Evolutionary conservation across 371 early-diverging fungal genomes (phyloP).

Genomic region (Batrachochytrium dendrobatidis): DNA sequence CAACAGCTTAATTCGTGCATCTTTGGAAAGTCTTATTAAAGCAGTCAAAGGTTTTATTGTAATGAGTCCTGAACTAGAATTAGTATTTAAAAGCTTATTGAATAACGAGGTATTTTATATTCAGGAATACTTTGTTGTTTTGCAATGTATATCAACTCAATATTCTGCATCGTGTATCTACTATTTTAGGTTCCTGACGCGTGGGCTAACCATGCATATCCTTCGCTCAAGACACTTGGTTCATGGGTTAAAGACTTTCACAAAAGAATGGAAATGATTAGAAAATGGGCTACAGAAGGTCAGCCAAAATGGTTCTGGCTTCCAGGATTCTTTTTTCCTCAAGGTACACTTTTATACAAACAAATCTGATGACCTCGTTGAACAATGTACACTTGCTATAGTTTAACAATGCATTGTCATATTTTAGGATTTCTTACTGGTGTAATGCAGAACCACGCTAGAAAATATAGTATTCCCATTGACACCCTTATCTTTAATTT

Average conservation of each 20-base stretch:
- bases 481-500: constrained; percentile 40
- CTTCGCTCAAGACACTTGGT: constrained; percentile 42
- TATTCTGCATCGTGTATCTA: not conserved
- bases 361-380: not conserved
- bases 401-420: not conserved
- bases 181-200: constrained; percentile 29
- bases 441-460: constrained; percentile 45
- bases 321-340: constrained; percentile 52
- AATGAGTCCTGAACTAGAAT: constrained; percentile 46
- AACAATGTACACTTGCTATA: not conserved
- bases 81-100: constrained; percentile 41
- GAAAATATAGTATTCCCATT: constrained; percentile 46
- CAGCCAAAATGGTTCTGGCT: constrained; percentile 49
- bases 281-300: constrained; percentile 36
- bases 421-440: constrained; percentile 44
- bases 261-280: constrained; percentile 26
- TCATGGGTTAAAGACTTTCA: constrained; percentile 48
- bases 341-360: constrained; percentile 20
- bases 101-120: constrained; percentile 37
- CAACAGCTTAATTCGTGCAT: constrained; percentile 23
- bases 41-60: constrained; percentile 49
- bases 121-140: not conserved
- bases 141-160: not conserved
- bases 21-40: constrained; percentile 38
- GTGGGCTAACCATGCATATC: constrained; percentile 45